A percentile compares a stretch with the other conserved stretches of the same genome.
Conservation (phyloP, 2,329 filamentous ascomycete species). For the Grosmannia serpens region DNA sequence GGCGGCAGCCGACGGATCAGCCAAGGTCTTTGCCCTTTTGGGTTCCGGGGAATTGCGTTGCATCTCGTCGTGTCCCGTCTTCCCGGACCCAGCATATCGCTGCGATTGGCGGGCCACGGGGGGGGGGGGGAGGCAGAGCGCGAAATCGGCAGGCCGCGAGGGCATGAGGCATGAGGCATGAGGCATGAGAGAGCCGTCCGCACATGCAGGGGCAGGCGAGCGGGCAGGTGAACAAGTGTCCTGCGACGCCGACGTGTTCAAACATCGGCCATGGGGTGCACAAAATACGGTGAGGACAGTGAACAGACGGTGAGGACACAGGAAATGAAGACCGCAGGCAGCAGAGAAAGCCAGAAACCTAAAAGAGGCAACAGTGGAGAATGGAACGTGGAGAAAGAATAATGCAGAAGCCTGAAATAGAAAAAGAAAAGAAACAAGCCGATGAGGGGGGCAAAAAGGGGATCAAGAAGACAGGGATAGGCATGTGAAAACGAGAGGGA, state of each 20-base stretch:
- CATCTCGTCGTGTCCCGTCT: not conserved
- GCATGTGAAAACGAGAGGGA: not conserved
- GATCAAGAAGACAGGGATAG: not conserved
- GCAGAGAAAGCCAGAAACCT: too few species aligned
- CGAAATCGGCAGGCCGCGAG: too few species aligned
- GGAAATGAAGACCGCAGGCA: not conserved
- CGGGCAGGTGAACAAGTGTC: not conserved
- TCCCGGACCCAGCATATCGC: not conserved
- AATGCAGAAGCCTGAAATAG: not conserved
- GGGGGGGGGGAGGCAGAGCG: too few species aligned
- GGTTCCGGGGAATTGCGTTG: not conserved
- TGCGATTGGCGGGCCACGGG: not conserved
- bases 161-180: too few species aligned
- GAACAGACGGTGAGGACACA: not conserved
- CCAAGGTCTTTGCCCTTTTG: not conserved
- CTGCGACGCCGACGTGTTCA: not conserved
- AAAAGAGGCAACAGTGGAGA: not conserved
- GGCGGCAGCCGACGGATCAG: not conserved
- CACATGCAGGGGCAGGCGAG: not conserved
- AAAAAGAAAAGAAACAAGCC: not conserved
- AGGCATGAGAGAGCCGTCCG: not conserved
- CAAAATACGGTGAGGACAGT: constrained; percentile 1
- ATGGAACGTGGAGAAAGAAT: constrained; percentile 1
- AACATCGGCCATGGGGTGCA: not conserved
- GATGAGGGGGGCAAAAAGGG: not conserved